A percentile compares a stretch with the other conserved stretches of the same genome.
Conservation (phyloP, 768 basidiomycete genomes). For the Thelephora ganbajun region DNA sequence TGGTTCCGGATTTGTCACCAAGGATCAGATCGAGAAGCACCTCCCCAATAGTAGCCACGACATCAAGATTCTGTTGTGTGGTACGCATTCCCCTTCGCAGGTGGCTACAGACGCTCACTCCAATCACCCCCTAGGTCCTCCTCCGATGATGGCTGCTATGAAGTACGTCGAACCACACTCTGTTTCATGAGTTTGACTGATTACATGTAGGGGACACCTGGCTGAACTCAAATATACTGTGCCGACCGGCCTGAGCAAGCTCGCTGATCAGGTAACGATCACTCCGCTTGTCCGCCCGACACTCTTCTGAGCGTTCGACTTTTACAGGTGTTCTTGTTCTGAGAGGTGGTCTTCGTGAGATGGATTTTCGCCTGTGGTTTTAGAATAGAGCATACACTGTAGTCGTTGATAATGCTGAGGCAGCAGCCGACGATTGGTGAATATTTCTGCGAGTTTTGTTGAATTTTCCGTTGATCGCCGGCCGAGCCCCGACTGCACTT, state of each 20-base stretch:
- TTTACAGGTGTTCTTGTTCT: slow-evolving; percentile 15
- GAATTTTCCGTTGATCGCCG: too few species aligned
- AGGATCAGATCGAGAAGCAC: slow-evolving; percentile 76
- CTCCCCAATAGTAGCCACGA: slow-evolving; percentile 47
- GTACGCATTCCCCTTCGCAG: slow-evolving; percentile 21
- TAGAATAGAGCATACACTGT: too few species aligned
- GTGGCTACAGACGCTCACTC: not conserved
- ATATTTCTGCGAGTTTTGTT: too few species aligned
- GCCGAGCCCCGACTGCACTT: too few species aligned
- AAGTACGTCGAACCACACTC: slow-evolving; percentile 32
- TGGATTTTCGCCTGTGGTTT: too few species aligned
- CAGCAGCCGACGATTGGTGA: too few species aligned
- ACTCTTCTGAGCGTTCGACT: not conserved
- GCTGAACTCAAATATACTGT: slow-evolving; percentile 78
- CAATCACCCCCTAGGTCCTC: slow-evolving; percentile 32
- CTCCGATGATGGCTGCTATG: slow-evolving; percentile 70
- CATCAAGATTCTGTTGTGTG: slow-evolving; percentile 82
- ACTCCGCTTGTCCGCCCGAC: not conserved
- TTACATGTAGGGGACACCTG: slow-evolving; percentile 60
- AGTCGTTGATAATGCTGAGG: too few species aligned
- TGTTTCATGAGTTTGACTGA: slow-evolving; percentile 8
- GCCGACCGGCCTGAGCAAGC: slow-evolving; percentile 85
- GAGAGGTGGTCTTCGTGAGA: not conserved
- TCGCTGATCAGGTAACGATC: slow-evolving; percentile 60
- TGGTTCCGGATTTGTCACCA: slow-evolving; percentile 86